Base-by-base conservation (phyloP, 257 asterid species). In the Coffea eugenioides region DNA sequence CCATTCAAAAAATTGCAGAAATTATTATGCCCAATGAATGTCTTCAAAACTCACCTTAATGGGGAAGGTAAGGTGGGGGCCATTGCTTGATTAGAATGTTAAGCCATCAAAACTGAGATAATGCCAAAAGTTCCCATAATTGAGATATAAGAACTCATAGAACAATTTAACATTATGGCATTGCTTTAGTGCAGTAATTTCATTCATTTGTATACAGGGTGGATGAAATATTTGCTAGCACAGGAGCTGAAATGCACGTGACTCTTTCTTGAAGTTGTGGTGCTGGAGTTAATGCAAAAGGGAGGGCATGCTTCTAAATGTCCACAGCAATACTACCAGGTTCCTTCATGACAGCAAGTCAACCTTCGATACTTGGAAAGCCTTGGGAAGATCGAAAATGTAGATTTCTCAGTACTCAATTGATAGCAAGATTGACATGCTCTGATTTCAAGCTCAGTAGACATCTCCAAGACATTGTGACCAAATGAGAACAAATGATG, bases 221-320 rank as follows among this genome's bases (percentile, higher is more conserved):
- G 81, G 93, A 87, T 8, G 97, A 90, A 76, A 82, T 91, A 82
- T 77, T 91, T 80, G 88, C 83, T 56, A 75, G 76, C 12, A 96
- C 86, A 14, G 91, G 95, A 79, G 89, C 84, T 76, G 98, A 93
- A 78, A 88, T 94, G 93, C 91, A 51, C 20, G 84, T 90, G n/a
- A 83, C 77, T 80, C 79, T 91, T 84, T 79, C 88, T 71, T 84
- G 90, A 87, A 73, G 74, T 81, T 45, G 56, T 39, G 21, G 45
- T 79, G 34, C 79, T 9, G 11, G 70, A 18, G 82, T 74, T 49
- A 82, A 82, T 74, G 61, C 69, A 70, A 77, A 54, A 31, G 66
- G 45, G 54, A 61, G 71, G 27, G 51, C 65, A 56, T 9, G 8
- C 65, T 16, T 45, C 8, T 25, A 54, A 10, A 18, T 69, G 62